Evolutionary conservation across 176 grass and related monocot species (phyloP), one percentile per base, ranked within the genome.

Genomic region (Carex cristatella): DNA sequence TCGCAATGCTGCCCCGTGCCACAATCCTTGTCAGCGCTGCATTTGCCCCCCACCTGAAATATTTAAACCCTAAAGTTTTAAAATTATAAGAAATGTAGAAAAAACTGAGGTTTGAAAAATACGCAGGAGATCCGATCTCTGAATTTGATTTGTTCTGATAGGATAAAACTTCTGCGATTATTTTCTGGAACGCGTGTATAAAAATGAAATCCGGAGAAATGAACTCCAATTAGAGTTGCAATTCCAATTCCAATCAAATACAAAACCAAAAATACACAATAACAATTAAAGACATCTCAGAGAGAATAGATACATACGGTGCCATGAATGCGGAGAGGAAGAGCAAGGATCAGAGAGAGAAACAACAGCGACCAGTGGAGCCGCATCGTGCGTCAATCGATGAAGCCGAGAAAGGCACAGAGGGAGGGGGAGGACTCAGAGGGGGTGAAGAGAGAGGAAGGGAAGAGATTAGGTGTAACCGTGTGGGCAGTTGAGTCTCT

Each of bases 1-100:
- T 87, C 85, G 91, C 95, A 98, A 0, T 86, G 89, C 64, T 86
- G 54, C 23, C 89, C 91, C 5, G 44, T 19, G 58, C 86, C 82
- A 79, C 92, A 93, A 28, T 71, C 83, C 7, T 62, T 67, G 65
- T 90, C 49, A 4, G 85, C 31, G 0, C 82, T 84, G 88, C 95
- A 98, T 61, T 58, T 65, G 3, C 60, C 91, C 68, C 95, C 92
- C 27, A 90, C 60, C 86, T 93, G 77, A 13, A 72, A 78, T 31
- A 80, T n/a, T 55, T 18, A 18, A 86, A 79, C 33, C 11, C 3
- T 11, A 9, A 38, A 19, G 0, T 51, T 51, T 10, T 48, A 48
- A 38, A 2, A 6, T 13, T 18, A 12, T 16, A 11, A 68, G 18
- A 53, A 55, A 68, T n/a, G 18, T 53, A 27, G 23, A 69, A 38